These are phyloP conservation scores for Diaporthe citrichinensis DNA, from an alignment of 2,329 filamentous ascomycete species.

Conservation along the genomic window DNA sequence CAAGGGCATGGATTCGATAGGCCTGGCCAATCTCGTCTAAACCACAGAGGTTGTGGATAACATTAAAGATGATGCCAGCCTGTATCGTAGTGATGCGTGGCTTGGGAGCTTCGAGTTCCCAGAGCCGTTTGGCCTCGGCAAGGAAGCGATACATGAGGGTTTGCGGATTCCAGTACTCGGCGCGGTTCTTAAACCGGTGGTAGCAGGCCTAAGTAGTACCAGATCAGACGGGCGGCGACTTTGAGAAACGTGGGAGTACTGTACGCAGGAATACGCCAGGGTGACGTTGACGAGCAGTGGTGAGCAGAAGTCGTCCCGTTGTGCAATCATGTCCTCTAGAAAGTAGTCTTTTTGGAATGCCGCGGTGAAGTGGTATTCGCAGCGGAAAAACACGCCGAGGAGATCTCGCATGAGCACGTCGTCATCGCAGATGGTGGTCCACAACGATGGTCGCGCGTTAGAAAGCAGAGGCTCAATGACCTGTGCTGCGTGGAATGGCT, in stretches of 20 bases:
- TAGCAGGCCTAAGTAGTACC: background rate
- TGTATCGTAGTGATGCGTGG: slow-evolving; percentile 17
- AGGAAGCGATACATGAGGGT: slow-evolving; percentile 28
- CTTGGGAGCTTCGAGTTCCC: slow-evolving; percentile 6
- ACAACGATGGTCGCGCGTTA: background rate
- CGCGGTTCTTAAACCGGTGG: background rate
- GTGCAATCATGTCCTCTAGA: background rate
- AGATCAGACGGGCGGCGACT: background rate
- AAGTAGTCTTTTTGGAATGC: slow-evolving; percentile 2
- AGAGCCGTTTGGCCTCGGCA: slow-evolving; percentile 14
- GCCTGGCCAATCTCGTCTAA: slow-evolving; percentile 20
- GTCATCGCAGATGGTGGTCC: slow-evolving; percentile 20
- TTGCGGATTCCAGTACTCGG: slow-evolving; percentile 13
- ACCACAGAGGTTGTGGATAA: slow-evolving; percentile 3
- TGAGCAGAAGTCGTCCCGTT: slow-evolving; percentile 2
- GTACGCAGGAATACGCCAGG: slow-evolving; percentile 22
- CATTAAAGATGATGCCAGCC: slow-evolving; percentile 19
- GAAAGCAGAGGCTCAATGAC: slow-evolving; percentile 1
- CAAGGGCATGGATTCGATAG: background rate
- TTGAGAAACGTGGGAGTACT: background rate
- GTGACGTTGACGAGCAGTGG: background rate
- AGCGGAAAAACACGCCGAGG: slow-evolving; percentile 1
- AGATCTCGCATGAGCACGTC: slow-evolving; percentile 25
- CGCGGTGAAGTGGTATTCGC: slow-evolving; percentile 10
- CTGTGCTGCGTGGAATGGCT: background rate